Conservation (phyloP, 2,329 filamentous ascomycete species). For the Penicillium occitanis region DNA sequence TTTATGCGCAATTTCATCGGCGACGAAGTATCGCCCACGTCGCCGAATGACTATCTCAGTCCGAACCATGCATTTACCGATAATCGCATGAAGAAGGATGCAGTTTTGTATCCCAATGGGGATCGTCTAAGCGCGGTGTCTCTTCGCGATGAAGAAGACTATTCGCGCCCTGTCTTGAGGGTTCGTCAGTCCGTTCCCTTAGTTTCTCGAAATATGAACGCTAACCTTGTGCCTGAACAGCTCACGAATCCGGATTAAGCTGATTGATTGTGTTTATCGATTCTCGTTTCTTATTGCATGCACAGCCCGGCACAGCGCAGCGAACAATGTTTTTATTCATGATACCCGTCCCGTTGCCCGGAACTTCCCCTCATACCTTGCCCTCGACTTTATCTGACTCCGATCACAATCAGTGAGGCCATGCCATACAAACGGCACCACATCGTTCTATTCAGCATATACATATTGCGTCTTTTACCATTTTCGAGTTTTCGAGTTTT, state of each 20-base stretch:
- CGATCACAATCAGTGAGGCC: neutral
- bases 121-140: conserved; percentile 46
- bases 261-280: conserved; percentile 2
- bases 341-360: conserved; percentile 19
- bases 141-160: conserved; percentile 50
- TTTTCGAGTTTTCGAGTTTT: neutral
- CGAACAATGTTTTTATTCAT: conserved; percentile 17
- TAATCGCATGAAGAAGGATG: conserved; percentile 46
- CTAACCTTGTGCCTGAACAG: conserved; percentile 13
- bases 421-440: neutral
- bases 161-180: conserved; percentile 47
- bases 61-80: conserved; percentile 40
- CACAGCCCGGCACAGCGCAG: conserved; percentile 19
- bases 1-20: conserved; percentile 34
- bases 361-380: neutral
- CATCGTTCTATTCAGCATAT: conserved; percentile 9
- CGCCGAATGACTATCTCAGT: conserved; percentile 21
- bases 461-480: conserved; percentile 5
- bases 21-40: conserved; percentile 10
- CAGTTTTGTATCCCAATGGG: conserved; percentile 42
- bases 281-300: conserved; percentile 19
- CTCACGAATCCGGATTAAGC: conserved; percentile 23
- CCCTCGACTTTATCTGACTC: neutral
- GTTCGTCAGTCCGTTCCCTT: conserved; percentile 30
- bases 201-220: neutral